Base-by-base conservation (phyloP, 768 basidiomycete genomes). In the Mrakia blollopis region DNA sequence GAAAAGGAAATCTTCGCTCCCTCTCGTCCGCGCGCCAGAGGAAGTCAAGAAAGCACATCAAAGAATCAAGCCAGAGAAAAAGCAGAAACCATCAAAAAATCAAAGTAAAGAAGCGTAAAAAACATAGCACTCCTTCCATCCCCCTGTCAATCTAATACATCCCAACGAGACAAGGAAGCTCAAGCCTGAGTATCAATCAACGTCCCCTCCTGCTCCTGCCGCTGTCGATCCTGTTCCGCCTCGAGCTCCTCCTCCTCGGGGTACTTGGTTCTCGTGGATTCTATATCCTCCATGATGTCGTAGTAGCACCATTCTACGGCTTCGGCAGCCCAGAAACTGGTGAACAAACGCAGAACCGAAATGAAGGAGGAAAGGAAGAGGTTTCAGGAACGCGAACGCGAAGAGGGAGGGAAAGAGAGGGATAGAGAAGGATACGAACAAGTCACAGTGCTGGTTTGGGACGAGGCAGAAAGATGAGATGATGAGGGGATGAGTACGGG, bases 261-360 rank as follows among this genome's bases (percentile, higher is more conserved):
- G 74, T 84, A 84, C 14, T 81, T 80, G 0, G 83, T 82, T 18
- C 85, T 80, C 9, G 85, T 85, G 39, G 79, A 78, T 77, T 86
- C 85, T 57, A 86, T 85, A 77, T 79, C 73, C 80, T 82, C 81
- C 63, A 82, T 47, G 47, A 85, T 81, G 39, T 82, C 83, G 65
- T 81, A 75, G 77, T 84, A 86, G 35, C 84, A 85, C 81, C 85
- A 85, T 79, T 86, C 86, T 30, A 86, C 85, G 28, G 86, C 86
- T 78, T 86, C 86, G 7, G 85, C 85, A 14, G 86, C 85, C 85
- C 85, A 84, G 67, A 83, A 83, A 47, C 82, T 74, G 47, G 47
- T 21, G 47, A 50, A 50, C 11, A 16, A 41, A 60, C 30, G 67
- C 28, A n/a, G 25, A 10, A 0, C 0, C 23, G 28, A 25, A 0